Evolutionary conservation across 2,329 filamentous ascomycete species (phyloP).

Genomic region (Dactylellina cionopaga): DNA sequence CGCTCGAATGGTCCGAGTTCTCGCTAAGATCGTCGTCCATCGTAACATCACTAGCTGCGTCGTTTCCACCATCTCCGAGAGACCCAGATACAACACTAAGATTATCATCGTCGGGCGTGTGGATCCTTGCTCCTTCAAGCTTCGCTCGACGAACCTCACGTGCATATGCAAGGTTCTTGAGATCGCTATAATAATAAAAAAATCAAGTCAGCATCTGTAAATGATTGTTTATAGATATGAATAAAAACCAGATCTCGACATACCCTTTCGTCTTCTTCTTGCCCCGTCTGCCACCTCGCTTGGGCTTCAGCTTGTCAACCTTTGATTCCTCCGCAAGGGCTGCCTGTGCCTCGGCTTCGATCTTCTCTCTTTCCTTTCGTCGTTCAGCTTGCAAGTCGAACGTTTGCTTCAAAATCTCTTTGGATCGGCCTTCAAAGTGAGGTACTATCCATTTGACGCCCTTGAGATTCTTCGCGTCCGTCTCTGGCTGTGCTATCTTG

Average conservation of each 20-base stretch:
- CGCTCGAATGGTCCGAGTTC: slow-evolving; percentile 43
- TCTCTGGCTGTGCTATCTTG: not conserved
- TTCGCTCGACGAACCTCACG: slow-evolving; percentile 46
- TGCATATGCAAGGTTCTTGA: slow-evolving; percentile 48
- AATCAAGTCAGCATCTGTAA: not conserved
- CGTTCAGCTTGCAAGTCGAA: slow-evolving; percentile 21
- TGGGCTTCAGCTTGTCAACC: slow-evolving; percentile 27
- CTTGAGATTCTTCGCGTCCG: slow-evolving; percentile 35
- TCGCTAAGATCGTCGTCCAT: slow-evolving; percentile 36
- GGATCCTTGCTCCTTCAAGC: slow-evolving; percentile 44
- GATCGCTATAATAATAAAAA: slow-evolving; percentile 15
- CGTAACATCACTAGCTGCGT: slow-evolving; percentile 34
- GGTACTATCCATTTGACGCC: slow-evolving; percentile 43
- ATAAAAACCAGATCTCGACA: not conserved
- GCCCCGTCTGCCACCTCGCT: slow-evolving; percentile 35
- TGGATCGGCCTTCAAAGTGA: slow-evolving; percentile 35
- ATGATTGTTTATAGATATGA: not conserved
- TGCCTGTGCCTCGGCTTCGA: slow-evolving; percentile 33
- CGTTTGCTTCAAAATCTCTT: slow-evolving; percentile 39
- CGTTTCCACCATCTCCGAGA: slow-evolving; percentile 24
- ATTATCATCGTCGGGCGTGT: slow-evolving; percentile 49
- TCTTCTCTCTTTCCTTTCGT: slow-evolving; percentile 33
- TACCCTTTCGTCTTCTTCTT: slow-evolving; percentile 50
- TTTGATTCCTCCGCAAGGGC: slow-evolving; percentile 30
- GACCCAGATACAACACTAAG: slow-evolving; percentile 46